Evolutionary conservation across 2,329 filamentous ascomycete genomes (phyloP), one percentile per base, ranked within the genome.

Genomic region (Elsinoe ampelina): DNA sequence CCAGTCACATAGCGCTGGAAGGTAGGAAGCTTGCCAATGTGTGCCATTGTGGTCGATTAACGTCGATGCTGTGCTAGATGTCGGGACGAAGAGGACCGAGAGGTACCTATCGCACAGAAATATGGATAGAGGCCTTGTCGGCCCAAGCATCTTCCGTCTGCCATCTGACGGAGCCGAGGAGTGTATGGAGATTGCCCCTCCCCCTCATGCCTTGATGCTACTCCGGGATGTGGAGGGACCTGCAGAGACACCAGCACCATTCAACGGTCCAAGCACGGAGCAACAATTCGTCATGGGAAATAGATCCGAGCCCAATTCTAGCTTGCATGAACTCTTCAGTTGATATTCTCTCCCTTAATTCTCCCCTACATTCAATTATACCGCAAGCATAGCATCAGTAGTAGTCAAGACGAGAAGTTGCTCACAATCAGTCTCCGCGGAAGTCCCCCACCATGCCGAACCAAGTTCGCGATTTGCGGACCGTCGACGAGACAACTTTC

Each of bases 401-500:
- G 12, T 10, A n/a, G 36, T n/a, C 11, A 45, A 45, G 41, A 22
- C 26, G 45, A 35, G n/a, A 35, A 26, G 34, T 35, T 30, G 26
- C 7, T 11, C 32, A 52, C 36, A n/a, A 13, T 35, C 15, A 22
- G n/a, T 19, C 48, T 19, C 32, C 48, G 26, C 32, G 48, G 41
- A 45, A 45, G 41, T 26, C 48, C 35, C 32, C 35, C 48, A 52
- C 48, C 5, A 52, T 52, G 48, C 48, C 67, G 20, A 68, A 68
- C 59, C 55, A 67, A 39, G 65, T 67, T 13, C 61, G 58, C 30
- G 63, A 69, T 41, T 59, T 68, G 17, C 65, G 66, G 50, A 65
- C 61, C 2, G 60, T 68, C n/a, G 67, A 69, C 52, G 56, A 62
- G 43, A 60, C 64, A 2, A 62, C 55, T 8, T 68, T 63, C 41